Percentiles rank a stretch among this genome's conserved stretches.
Conservation (phyloP, 345 rosid genomes). For the Pistacia atlantica region DNA sequence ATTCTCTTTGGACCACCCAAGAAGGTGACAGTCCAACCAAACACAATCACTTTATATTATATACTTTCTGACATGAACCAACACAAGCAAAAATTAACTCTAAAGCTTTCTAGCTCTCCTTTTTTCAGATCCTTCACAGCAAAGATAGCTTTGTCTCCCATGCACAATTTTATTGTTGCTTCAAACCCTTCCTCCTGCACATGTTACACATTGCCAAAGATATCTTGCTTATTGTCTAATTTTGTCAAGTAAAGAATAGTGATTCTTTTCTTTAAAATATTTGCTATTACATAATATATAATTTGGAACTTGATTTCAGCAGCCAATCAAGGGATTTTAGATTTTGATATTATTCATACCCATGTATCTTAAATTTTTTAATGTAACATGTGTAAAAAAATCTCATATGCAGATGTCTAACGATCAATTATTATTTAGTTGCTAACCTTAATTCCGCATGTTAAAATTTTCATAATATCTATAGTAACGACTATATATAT, state of each 20-base stretch:
- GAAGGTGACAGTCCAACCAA: slow-evolving; percentile 33
- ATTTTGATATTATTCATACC: not conserved
- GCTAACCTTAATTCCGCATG: no score
- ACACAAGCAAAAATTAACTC: slow-evolving; percentile 26
- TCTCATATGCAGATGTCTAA: no score
- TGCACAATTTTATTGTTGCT: not conserved
- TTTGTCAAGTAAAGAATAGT: not conserved
- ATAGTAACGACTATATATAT: no score
- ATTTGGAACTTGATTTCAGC: slow-evolving; percentile 12
- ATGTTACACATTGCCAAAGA: not conserved
- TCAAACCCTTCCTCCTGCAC: slow-evolving; percentile 10
- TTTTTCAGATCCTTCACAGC: slow-evolving; percentile 23
- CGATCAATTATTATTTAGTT: no score
- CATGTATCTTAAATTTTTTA: no score
- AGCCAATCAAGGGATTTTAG: slow-evolving; percentile 13
- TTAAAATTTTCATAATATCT: no score
- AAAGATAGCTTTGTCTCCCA: slow-evolving; percentile 28
- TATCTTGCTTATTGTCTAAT: no score
- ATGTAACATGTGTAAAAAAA: no score
- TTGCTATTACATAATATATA: not conserved
- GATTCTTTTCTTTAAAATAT: not conserved
- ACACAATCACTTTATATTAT: slow-evolving; percentile 5
- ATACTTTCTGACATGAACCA: slow-evolving; percentile 14
- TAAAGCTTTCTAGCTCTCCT: slow-evolving; percentile 11
- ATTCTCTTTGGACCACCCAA: slow-evolving; percentile 19